Evolutionary conservation across 2,329 filamentous ascomycete genomes (phyloP).

Genomic region (Metarhizium sp.): DNA sequence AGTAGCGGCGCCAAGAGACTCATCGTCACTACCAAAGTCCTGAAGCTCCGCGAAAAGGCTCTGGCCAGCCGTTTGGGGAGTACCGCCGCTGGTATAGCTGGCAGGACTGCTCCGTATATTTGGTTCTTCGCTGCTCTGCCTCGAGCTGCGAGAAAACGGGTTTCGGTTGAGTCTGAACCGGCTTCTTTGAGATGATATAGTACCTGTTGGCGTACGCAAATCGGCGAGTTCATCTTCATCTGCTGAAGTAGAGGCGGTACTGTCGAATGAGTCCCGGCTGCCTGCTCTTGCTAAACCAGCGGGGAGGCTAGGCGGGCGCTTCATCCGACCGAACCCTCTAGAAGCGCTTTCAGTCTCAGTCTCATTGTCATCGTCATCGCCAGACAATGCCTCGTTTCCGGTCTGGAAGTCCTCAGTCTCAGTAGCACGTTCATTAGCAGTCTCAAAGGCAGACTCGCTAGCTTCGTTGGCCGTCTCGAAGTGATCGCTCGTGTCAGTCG

Average conservation of each 20-base stretch:
- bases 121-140: slow-evolving; percentile 51
- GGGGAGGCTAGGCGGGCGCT: slow-evolving; percentile 31
- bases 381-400: slow-evolving; percentile 68
- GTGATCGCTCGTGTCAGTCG: slow-evolving; percentile 50
- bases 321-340: slow-evolving; percentile 32
- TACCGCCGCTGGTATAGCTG: slow-evolving; percentile 44
- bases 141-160: slow-evolving; percentile 48
- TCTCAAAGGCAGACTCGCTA: slow-evolving; percentile 55
- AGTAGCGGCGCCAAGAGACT: slow-evolving; percentile 53
- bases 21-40: slow-evolving; percentile 67
- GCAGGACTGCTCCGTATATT: slow-evolving; percentile 49
- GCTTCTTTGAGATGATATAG: slow-evolving; percentile 57
- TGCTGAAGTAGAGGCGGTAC: slow-evolving; percentile 79
- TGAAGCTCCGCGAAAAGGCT: slow-evolving; percentile 88
- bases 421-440: slow-evolving; percentile 68
- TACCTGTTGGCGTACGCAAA: slow-evolving; percentile 51
- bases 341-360: slow-evolving; percentile 74
- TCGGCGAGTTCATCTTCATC: slow-evolving; percentile 56
- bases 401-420: slow-evolving; percentile 96
- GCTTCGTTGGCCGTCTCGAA: slow-evolving; percentile 79
- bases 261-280: slow-evolving; percentile 64
- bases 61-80: slow-evolving; percentile 50
- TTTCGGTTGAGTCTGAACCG: slow-evolving; percentile 62
- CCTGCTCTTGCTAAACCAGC: slow-evolving; percentile 28
- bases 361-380: slow-evolving; percentile 73